Percentiles rank a stretch among this genome's conserved stretches.
These are phyloP conservation scores for Escallonia herrerae DNA, from an alignment of 129 eudicot species.

Conservation along the genomic window DNA sequence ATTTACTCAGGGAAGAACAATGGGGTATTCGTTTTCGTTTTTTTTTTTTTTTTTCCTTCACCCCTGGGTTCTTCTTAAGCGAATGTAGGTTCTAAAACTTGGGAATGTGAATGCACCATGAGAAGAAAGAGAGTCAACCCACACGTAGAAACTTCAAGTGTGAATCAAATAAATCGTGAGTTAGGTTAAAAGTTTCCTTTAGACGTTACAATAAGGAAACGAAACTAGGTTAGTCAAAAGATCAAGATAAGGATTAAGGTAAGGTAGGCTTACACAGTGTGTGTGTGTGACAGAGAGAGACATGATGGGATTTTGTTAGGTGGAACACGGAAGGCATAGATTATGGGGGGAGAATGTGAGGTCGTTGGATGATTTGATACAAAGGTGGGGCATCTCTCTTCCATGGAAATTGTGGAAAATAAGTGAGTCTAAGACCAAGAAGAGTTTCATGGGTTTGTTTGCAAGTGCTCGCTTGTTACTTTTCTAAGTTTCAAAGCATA, in stretches of 20 bases:
- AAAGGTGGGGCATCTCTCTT: conserved; percentile 1
- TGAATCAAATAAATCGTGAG: not conserved
- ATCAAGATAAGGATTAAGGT: not conserved
- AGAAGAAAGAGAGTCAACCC: not conserved
- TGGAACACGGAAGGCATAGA: not conserved
- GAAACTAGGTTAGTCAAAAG: not conserved
- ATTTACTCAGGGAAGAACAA: too few relatives aligned
- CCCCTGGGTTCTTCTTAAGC: too few relatives aligned
- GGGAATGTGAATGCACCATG: not conserved
- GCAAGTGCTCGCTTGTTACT: not conserved
- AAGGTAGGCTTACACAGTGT: not conserved
- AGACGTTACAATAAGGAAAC: not conserved
- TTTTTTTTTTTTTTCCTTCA: too few relatives aligned
- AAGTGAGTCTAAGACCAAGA: not conserved
- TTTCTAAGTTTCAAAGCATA: not conserved
- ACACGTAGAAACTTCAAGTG: not conserved
- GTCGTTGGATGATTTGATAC: not conserved
- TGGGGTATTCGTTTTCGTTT: too few relatives aligned
- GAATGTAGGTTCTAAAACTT: not conserved
- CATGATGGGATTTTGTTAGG: not conserved
- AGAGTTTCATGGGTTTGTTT: not conserved
- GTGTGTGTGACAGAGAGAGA: not conserved
- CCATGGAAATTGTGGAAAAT: not conserved
- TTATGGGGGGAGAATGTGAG: not conserved
- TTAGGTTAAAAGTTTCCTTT: not conserved